Base-by-base conservation (phyloP, 805 yeast genomes). In the Wickerhamomyces chaumierensis region DNA sequence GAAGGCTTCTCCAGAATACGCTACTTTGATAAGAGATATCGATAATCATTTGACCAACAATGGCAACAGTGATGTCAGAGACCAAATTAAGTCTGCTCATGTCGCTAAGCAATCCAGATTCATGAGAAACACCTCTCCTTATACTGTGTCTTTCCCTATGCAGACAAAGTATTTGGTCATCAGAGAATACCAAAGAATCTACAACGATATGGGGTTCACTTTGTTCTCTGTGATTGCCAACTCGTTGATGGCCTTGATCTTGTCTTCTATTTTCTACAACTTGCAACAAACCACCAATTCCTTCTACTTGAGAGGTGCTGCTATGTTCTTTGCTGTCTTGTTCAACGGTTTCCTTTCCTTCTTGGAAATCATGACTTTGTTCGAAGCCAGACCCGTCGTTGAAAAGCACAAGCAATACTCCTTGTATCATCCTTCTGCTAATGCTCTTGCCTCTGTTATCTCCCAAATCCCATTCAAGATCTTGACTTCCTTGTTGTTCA, bases 311-410 rank as follows among this genome's bases (percentile, higher is more conserved):
- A 63, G 86, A 52, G 70, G 77, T 48, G 75, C 85, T 33, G 69
- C 78, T 35, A 62, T 81, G 66, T 82, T 81, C 60, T 78, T 78
- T 55, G 78, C 81, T 18, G 66, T 73, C 35, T 61, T 77, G 50
- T 77, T 75, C 57, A 76, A 76, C 52, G 75, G 81, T 13, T 73
- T 77, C 49, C 63, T 78, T 15, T 75, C 79, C 15, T 53, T 77
- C 42, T 61, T 75, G 49, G 85, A 78, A 56, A 66, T 78, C 42
- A 62, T 48, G 48, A 39, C 51, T 16, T 35, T 48, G 19, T 51
- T 48, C 28, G 55, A 48, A 39, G 50, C 50, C 25, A 66, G 82
- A 49, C 68, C 73, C 16, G 66, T 77, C 42, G 70, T 74, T 31
- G 76, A 71, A 46, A 76, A 77, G 50, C 83, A 76, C 44, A 68